phyloP scores from a whole-genome alignment of 495 filamentous ascomycete genomes.

The Ramalina intermedia region DNA sequence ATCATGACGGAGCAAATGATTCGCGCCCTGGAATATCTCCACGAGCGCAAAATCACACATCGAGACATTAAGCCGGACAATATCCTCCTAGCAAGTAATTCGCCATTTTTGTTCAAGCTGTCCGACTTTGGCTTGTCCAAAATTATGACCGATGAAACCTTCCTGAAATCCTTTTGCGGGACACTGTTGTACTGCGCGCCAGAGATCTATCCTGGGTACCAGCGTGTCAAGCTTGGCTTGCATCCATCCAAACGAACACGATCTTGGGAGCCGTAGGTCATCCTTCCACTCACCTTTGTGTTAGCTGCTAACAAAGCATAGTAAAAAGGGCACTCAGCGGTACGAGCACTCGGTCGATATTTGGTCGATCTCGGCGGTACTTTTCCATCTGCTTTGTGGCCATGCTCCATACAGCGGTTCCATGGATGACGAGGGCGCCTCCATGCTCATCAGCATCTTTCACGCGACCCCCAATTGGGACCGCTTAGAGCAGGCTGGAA shows the following conservation, averaged over 20 bases:
- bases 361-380: constrained; percentile 85
- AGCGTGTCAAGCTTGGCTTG: constrained; percentile 29
- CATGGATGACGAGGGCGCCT: constrained; percentile 36
- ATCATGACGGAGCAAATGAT: constrained; percentile 64
- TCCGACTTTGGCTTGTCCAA: constrained; percentile 96
- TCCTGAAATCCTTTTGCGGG: constrained; percentile 90
- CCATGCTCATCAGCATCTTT: constrained; percentile 78
- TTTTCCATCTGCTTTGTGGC: constrained; percentile 66
- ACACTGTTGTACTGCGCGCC: constrained; percentile 92
- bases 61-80: constrained; percentile 98
- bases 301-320: constrained; percentile 16
- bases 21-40: constrained; percentile 72
- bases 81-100: constrained; percentile 60
- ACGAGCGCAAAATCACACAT: constrained; percentile 77
- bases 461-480: constrained; percentile 46
- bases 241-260: constrained; percentile 36
- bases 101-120: constrained; percentile 73
- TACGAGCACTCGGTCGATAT: constrained; percentile 87
- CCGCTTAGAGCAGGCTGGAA: constrained; percentile 35
- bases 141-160: constrained; percentile 74
- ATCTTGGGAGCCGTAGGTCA: constrained; percentile 27
- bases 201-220: constrained; percentile 82
- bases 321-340: constrained; percentile 34
- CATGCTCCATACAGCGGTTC: constrained; percentile 64
- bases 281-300: neutral